Base-by-base conservation (phyloP, 768 basidiomycete species). In the Xerocomellus intermedius region DNA sequence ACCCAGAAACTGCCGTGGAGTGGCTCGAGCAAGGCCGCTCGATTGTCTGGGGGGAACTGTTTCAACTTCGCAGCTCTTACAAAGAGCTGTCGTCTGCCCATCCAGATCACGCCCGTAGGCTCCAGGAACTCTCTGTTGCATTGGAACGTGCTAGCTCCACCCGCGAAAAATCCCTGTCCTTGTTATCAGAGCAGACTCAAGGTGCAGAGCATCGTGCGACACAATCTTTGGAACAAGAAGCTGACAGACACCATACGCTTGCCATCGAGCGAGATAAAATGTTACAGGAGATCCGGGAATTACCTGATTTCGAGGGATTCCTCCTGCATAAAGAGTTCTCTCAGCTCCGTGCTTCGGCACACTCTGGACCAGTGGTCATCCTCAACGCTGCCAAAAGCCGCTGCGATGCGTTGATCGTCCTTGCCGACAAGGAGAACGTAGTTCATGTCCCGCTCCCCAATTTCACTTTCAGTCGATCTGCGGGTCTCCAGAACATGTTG, bases 351-450 rank as follows among this genome's bases (percentile, higher is more conserved):
- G 50, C 50, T 42, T 42, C 41, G 1, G 50, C 50, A 12, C 50
- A 50, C 30, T 41, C 37, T 7, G 48, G 48, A 19, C 48, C 48
- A 14, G 38, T 50, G 8, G 48, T 48, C 26, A 38, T 48, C 3
- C 33, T 24, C 7, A 52, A 43, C 28, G 50, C 42, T 7, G 24
- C 50, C 9, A 19, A 49, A 19, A 42, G 22, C 16, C 61, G 73
- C n/a, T 75, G 73, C 30, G 73, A 77, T 50, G 76, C 73, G 8
- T 42, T 59, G 48, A 50, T 59, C 13, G 4, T 59, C 9, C 28
- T 41, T 9, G 52, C 44, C 2, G 35, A 59, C 14, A 35, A 19
- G 17, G 41, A 53, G 0, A 5, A 42, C n/a, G 56, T 37, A 1
- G 8, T 58, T 9, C 52, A 58, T 19, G 56, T 58, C 21, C 55